A percentile compares a stretch with the other conserved stretches of the same genome.
Evolutionary conservation across 106 monocot species (phyloP).

Genomic region (Iris macrosiphon): DNA sequence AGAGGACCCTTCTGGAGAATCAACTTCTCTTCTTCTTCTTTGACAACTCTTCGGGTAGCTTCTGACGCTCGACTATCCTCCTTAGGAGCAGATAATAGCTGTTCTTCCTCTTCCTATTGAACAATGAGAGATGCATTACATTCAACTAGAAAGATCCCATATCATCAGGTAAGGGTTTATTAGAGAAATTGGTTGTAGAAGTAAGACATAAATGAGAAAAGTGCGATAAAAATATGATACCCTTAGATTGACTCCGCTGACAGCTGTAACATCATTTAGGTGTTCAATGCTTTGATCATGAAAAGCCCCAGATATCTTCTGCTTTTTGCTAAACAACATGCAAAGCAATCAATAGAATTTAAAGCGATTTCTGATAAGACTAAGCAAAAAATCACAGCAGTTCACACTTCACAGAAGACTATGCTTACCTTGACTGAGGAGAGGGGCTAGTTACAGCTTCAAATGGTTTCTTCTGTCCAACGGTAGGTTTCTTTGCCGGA

Average conservation of each 20-base stretch:
- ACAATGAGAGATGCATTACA: neutral
- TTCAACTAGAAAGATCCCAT: too few species aligned
- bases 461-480: slow-evolving; percentile 48
- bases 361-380: neutral
- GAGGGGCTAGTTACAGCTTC: slow-evolving; percentile 30
- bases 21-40: slow-evolving; percentile 86
- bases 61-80: slow-evolving; percentile 77
- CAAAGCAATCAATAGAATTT: slow-evolving; percentile 1
- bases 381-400: neutral
- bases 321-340: slow-evolving; percentile 59
- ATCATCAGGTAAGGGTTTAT: too few species aligned
- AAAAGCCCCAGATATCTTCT: slow-evolving; percentile 62
- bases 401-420: neutral
- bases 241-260: slow-evolving; percentile 85
- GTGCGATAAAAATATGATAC: slow-evolving; percentile 23
- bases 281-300: slow-evolving; percentile 86
- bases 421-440: slow-evolving; percentile 24
- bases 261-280: slow-evolving; percentile 94
- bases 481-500: slow-evolving; percentile 38
- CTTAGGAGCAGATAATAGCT: slow-evolving; percentile 59
- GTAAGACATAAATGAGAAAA: neutral
- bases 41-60: slow-evolving; percentile 59
- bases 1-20: slow-evolving; percentile 68
- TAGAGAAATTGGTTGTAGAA: too few species aligned
- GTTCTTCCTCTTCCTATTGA: slow-evolving; percentile 88